Evolutionary conservation across 331 rosid genomes (phyloP).

Genomic region (Stylosanthes scabra): DNA sequence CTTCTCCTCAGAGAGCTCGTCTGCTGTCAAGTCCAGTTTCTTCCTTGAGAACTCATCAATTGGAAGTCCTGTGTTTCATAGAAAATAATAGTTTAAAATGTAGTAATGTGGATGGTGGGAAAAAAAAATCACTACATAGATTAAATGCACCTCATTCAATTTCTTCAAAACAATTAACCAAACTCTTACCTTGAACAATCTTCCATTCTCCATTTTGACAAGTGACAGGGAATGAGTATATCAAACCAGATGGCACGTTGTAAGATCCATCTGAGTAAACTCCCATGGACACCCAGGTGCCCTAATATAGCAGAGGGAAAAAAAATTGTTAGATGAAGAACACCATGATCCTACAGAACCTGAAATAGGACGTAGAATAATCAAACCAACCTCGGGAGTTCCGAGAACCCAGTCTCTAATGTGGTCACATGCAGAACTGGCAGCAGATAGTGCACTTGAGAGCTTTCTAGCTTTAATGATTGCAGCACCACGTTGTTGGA

Average conservation of each 20-base stretch:
- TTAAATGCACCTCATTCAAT: neutral
- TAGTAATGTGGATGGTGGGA: neutral
- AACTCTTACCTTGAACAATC: slow-evolving; percentile 78
- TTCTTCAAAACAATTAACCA: neutral
- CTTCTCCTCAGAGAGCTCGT: slow-evolving; percentile 92
- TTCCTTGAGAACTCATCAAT: slow-evolving; percentile 91
- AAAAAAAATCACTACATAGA: neutral
- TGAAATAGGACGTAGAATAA: neutral
- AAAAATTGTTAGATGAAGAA: neutral
- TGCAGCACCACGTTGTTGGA: slow-evolving; percentile 99
- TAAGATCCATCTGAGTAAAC: slow-evolving; percentile 93
- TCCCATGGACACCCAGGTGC: slow-evolving; percentile 94
- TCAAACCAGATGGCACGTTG: slow-evolving; percentile 90
- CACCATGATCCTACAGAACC: neutral
- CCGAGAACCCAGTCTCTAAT: slow-evolving; percentile 95
- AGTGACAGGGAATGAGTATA: slow-evolving; percentile 91
- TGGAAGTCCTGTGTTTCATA: slow-evolving; percentile 63
- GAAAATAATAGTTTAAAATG: neutral
- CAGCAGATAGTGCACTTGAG: slow-evolving; percentile 92
- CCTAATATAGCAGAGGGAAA: slow-evolving; percentile 54
- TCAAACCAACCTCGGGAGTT: slow-evolving; percentile 75
- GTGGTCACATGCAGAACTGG: slow-evolving; percentile 97
- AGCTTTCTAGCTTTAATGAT: slow-evolving; percentile 93
- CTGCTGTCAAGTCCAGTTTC: slow-evolving; percentile 83
- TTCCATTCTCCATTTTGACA: slow-evolving; percentile 82